Evolutionary conservation across 129 eudicot genomes (phyloP).

Genomic region (Chrysanthemum seticuspe): DNA sequence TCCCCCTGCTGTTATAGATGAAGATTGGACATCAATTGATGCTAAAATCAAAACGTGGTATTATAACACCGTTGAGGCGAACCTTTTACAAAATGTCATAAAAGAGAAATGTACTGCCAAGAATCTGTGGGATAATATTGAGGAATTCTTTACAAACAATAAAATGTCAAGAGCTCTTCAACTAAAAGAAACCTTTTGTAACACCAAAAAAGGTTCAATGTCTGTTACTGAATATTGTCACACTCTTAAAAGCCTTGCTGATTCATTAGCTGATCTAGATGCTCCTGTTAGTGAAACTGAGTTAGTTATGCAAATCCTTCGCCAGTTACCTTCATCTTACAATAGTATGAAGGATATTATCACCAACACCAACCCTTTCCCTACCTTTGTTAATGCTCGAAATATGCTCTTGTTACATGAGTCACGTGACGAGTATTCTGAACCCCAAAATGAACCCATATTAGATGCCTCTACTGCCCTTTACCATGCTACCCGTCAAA

Average conservation of each 20-base stretch:
- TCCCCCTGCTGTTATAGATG: no score
- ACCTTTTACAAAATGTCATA: no score
- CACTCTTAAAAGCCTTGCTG: not conserved
- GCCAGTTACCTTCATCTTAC: not conserved
- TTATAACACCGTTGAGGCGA: no score
- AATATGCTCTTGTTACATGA: not conserved
- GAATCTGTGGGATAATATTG: no score
- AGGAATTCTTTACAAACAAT: no score
- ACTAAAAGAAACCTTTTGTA: no score
- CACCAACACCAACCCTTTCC: not conserved
- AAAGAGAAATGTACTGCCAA: no score
- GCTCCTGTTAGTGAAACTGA: not conserved
- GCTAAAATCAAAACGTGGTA: no score
- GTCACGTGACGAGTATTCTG: not conserved
- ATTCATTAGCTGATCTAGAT: not conserved
- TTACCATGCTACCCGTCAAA: not conserved
- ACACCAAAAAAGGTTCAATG: no score
- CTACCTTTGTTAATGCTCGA: not conserved
- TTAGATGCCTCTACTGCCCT: not conserved
- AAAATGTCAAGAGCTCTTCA: no score
- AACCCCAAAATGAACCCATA: not conserved
- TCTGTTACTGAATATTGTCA: no score
- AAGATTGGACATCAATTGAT: no score
- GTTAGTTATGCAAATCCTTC: not conserved
- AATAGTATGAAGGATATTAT: not conserved